Conservation (phyloP, 768 basidiomycete genomes). For the Russula compacta region DNA sequence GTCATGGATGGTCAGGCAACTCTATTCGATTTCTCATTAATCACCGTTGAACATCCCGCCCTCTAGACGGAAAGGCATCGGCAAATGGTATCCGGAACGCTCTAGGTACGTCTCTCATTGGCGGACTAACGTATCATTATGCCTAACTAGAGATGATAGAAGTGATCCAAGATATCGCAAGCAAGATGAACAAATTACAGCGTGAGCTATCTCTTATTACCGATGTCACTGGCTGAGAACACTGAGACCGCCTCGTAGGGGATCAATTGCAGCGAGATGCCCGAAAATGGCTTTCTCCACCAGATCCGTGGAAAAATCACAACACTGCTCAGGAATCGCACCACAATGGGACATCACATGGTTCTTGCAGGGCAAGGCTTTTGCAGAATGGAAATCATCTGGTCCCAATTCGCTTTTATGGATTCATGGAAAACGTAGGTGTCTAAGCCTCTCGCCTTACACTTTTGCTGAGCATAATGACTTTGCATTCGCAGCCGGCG, state of each 20-base stretch:
- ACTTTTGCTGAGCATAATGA: not conserved
- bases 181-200: not conserved
- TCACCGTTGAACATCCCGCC: not conserved
- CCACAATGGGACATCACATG: not conserved
- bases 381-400: not conserved
- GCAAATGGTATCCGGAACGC: not conserved
- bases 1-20: not conserved
- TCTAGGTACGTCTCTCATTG: not conserved
- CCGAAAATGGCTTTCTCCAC: not conserved
- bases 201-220: not conserved
- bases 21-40: not conserved
- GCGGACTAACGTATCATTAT: too few species aligned
- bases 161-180: not conserved
- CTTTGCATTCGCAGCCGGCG: not conserved
- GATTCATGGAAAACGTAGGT: not conserved
- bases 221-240: too few species aligned
- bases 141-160: not conserved
- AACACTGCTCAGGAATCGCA: not conserved
- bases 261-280: not conserved
- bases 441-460: not conserved
- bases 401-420: not conserved
- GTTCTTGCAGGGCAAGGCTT: not conserved
- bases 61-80: not conserved
- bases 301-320: not conserved
- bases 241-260: not conserved